These are phyloP conservation scores for Quercus phellos DNA, from an alignment of 331 rosid species.

Conservation along the genomic window DNA sequence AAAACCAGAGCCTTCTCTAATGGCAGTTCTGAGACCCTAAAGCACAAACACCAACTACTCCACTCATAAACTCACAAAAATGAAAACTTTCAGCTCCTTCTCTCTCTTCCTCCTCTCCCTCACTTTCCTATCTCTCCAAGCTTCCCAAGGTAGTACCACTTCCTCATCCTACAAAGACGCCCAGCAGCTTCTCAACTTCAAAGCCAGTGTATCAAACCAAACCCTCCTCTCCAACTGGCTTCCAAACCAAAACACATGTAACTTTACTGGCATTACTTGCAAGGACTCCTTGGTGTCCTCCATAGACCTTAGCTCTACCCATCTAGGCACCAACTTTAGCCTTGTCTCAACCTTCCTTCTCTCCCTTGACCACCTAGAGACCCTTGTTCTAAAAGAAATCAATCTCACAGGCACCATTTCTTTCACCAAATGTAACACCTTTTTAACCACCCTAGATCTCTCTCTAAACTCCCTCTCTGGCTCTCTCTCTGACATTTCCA, in stretches of 20 bases:
- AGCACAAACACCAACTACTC: background rate
- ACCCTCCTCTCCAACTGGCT: conserved; percentile 53
- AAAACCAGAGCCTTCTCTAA: conserved; percentile 24
- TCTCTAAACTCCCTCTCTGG: conserved; percentile 60
- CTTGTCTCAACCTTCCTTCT: conserved; percentile 38
- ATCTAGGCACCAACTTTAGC: conserved; percentile 52
- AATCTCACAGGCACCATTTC: conserved; percentile 55
- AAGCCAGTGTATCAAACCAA: conserved; percentile 48
- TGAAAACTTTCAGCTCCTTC: conserved; percentile 22
- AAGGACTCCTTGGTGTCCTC: conserved; percentile 47
- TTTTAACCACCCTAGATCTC: conserved; percentile 62
- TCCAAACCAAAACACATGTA: conserved; percentile 40
- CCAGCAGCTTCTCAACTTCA: conserved; percentile 58
- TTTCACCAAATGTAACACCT: conserved; percentile 39
- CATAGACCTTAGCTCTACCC: conserved; percentile 44
- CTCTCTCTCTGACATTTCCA: conserved; percentile 32
- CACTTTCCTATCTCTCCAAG: conserved; percentile 19
- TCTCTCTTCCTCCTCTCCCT: conserved; percentile 10
- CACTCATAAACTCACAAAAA: conserved; percentile 5
- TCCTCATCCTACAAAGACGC: conserved; percentile 19
- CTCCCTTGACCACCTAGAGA: conserved; percentile 47
- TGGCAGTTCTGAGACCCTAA: conserved; percentile 57
- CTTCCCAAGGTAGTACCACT: conserved; percentile 5
- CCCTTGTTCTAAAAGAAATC: conserved; percentile 36
- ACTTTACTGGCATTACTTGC: conserved; percentile 53